Base-by-base conservation (phyloP, 352 stramenopile species). In the Phytophthora agathidicida region DNA sequence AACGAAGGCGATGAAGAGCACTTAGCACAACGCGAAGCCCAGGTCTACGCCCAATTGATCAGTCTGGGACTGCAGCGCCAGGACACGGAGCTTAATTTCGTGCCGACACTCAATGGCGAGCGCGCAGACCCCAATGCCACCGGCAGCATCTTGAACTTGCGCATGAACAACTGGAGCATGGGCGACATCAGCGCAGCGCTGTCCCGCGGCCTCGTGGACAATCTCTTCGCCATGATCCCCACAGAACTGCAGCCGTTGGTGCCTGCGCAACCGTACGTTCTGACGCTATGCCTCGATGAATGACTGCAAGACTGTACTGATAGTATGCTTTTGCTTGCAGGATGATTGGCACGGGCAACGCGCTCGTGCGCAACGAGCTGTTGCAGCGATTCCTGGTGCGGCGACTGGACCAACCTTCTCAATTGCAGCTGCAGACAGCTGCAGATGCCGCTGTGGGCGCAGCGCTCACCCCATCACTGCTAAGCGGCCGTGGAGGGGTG, bases 331-430 rank as follows among this genome's bases (percentile, higher is more conserved):
- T 23, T 49, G 46, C 19, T 10, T 28, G 28, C 41, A 94, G 83
- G 19, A 73, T 90, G 65, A 83, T 94, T 35, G 83, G 80, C 3
- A 92, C 81, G 1, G 83, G 83, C 47, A 93, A 88, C 30, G 86
- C 83, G 1, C 65, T 93, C 10, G 54, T 90, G 24, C 68, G 71
- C 14, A 94, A 93, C 39, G 58, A 72, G 28, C 47, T 93, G 20
- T 61, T 93, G 39, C 81, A 88, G 47, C 53, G 58, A 20, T 91
- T 78, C 46, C 43, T 91, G 3, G 22, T 51, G 5, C 32, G 72
- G 16, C 60, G 58, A 10, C 65, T 91, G 16, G 50, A 38, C 37
- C 60, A 87, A 16, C 50, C 65, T 1, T 54, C 32, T 5, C 53
- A 70, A 23, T 27, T 91, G 14, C 33, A 58, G 33, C 47, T 89